Conservation (phyloP, 2,329 filamentous ascomycete genomes). For the Penicillium nordicum region DNA sequence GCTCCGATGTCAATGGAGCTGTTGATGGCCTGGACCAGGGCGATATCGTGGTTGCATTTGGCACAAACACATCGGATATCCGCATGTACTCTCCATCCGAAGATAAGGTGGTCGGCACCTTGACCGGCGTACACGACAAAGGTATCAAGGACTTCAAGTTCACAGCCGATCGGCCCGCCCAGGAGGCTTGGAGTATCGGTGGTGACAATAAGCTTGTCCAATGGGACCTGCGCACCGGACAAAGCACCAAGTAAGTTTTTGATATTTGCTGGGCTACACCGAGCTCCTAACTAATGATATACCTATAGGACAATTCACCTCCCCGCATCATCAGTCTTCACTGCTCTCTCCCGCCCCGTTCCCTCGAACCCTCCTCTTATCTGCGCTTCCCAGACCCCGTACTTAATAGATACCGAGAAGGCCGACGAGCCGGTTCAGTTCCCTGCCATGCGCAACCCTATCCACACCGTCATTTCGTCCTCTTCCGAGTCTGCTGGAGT, state of each 20-base stretch:
- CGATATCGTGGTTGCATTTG: slow-evolving; percentile 49
- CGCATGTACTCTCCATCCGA: slow-evolving; percentile 50
- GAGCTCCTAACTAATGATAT: slow-evolving; percentile 14
- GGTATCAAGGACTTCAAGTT: slow-evolving; percentile 53
- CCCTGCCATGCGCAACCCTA: slow-evolving; percentile 49
- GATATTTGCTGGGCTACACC: slow-evolving; percentile 3
- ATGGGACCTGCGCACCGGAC: slow-evolving; percentile 48
- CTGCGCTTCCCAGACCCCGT: slow-evolving; percentile 50
- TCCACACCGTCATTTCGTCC: slow-evolving; percentile 48
- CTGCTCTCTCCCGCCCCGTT: slow-evolving; percentile 42
- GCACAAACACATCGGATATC: slow-evolving; percentile 49
- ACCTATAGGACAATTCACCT: slow-evolving; percentile 42
- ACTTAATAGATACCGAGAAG: slow-evolving; percentile 44
- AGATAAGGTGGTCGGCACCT: slow-evolving; percentile 44
- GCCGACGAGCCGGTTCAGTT: slow-evolving; percentile 42
- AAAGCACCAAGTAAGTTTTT: slow-evolving; percentile 42
- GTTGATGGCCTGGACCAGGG: slow-evolving; percentile 34
- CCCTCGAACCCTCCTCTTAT: slow-evolving; percentile 44
- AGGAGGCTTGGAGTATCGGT: slow-evolving; percentile 53
- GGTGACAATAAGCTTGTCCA: slow-evolving; percentile 52
- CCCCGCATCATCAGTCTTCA: slow-evolving; percentile 39
- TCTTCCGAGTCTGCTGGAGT: slow-evolving; percentile 32
- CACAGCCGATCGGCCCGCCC: slow-evolving; percentile 36
- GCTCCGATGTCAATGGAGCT: slow-evolving; percentile 40
- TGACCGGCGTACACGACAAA: slow-evolving; percentile 47